phyloP scores from a whole-genome alignment of 2,329 filamentous ascomycete genomes.

The Aspergillus fumigatiaffinis region DNA sequence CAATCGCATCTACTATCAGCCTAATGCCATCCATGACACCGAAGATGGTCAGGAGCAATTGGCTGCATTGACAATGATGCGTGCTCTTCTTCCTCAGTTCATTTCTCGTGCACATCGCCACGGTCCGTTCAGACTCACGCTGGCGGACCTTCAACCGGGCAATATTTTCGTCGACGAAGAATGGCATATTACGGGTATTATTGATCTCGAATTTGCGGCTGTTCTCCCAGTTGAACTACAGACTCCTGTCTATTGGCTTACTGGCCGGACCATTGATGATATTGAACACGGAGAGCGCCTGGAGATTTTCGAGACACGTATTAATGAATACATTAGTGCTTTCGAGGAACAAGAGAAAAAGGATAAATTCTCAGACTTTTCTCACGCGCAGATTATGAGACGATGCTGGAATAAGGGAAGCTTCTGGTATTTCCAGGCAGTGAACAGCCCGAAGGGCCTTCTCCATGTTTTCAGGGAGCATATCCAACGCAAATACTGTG shows the following conservation, averaged over 20 bases:
- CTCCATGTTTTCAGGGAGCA: conserved; percentile 22
- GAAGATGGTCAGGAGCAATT: conserved; percentile 26
- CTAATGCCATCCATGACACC: conserved; percentile 24
- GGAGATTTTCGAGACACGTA: conserved; percentile 30
- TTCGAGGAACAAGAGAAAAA: conserved; percentile 20
- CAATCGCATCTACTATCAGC: conserved; percentile 23
- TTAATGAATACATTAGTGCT: conserved; percentile 16
- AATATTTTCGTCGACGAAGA: conserved; percentile 37
- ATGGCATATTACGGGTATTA: conserved; percentile 33
- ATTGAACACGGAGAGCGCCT: conserved; percentile 23
- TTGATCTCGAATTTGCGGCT: conserved; percentile 36
- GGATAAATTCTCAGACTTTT: not conserved
- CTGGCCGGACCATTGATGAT: conserved; percentile 13
- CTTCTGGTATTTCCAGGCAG: conserved; percentile 27
- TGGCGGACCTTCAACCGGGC: conserved; percentile 41
- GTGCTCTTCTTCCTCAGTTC: conserved; percentile 23
- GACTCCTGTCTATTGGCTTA: conserved; percentile 27
- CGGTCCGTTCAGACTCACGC: conserved; percentile 33
- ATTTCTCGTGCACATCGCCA: conserved; percentile 25
- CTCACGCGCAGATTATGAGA: conserved; percentile 17
- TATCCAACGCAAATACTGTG: conserved; percentile 15
- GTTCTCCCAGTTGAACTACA: conserved; percentile 27
- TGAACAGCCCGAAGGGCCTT: conserved; percentile 23
- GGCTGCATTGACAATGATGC: conserved; percentile 26
- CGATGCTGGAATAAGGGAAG: conserved; percentile 19